phyloP scores from a whole-genome alignment of 495 filamentous ascomycete genomes.

The Bacidia gigantensis region DNA sequence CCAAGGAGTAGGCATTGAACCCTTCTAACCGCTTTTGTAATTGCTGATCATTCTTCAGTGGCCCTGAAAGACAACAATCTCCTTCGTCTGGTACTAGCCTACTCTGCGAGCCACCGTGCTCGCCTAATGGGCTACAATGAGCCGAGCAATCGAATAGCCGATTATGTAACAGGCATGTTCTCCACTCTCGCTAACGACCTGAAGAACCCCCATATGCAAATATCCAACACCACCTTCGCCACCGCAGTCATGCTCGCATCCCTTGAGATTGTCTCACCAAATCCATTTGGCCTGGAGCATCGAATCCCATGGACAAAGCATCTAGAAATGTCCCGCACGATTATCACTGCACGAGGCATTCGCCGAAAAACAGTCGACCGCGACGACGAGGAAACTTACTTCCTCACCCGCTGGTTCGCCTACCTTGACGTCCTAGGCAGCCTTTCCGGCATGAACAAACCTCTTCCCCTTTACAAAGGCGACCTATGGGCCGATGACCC shows the following conservation, averaged over 20 bases:
- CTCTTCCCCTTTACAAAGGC: constrained; percentile 35
- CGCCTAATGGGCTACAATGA: constrained; percentile 61
- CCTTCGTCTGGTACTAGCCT: constrained; percentile 65
- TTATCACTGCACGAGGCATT: constrained; percentile 57
- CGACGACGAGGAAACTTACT: constrained; percentile 56
- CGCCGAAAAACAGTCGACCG: constrained; percentile 37
- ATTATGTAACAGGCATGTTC: constrained; percentile 69
- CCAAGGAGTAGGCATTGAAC: constrained; percentile 43
- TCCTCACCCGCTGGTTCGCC: constrained; percentile 75
- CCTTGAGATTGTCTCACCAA: constrained; percentile 73
- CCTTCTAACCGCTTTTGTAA: constrained; percentile 12
- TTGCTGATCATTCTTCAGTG: constrained; percentile 31
- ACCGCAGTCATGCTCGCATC: constrained; percentile 81
- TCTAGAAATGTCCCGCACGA: constrained; percentile 58
- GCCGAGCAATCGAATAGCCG: constrained; percentile 62
- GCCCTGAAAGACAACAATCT: constrained; percentile 53
- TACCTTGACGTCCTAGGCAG: constrained; percentile 74
- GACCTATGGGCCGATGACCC: constrained; percentile 36
- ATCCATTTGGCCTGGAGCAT: constrained; percentile 50
- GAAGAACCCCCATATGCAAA: constrained; percentile 40
- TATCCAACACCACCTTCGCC: constrained; percentile 62
- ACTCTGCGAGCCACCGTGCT: constrained; percentile 70
- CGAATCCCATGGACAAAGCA: constrained; percentile 66
- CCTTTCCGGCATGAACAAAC: constrained; percentile 54
- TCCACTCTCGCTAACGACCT: constrained; percentile 56